Percentiles rank a stretch among this genome's conserved stretches.
phyloP scores from a whole-genome alignment of 192 early-diverging fungal species.

The Umbelopsis isabellina region DNA sequence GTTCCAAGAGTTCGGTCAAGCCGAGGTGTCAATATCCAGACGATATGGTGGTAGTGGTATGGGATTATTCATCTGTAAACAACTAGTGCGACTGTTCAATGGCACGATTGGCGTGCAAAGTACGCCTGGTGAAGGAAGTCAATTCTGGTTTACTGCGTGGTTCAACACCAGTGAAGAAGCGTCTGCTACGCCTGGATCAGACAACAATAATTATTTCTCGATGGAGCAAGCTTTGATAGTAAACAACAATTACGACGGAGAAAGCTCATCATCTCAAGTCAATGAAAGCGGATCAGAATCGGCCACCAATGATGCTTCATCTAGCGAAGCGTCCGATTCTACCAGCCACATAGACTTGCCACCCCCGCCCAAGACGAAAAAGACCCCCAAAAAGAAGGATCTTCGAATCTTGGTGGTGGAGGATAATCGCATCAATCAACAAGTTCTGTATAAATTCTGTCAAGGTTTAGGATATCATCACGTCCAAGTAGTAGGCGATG shows the following conservation, averaged over 20 bases:
- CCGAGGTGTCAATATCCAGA: slow-evolving; percentile 56
- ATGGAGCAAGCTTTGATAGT: slow-evolving; percentile 27
- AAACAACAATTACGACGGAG: slow-evolving; percentile 6
- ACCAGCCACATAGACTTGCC: neutral
- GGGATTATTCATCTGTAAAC: slow-evolving; percentile 57
- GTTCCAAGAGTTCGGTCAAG: slow-evolving; percentile 62
- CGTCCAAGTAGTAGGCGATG: slow-evolving; percentile 22
- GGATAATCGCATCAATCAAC: slow-evolving; percentile 25
- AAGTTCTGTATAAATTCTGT: slow-evolving; percentile 16
- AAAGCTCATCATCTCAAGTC: neutral
- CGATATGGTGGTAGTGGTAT: slow-evolving; percentile 65
- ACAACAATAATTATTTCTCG: slow-evolving; percentile 22
- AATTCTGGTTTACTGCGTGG: slow-evolving; percentile 43
- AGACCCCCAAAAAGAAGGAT: neutral
- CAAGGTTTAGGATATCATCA: slow-evolving; percentile 15
- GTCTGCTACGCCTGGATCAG: neutral
- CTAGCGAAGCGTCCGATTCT: neutral
- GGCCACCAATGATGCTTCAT: slow-evolving; percentile 5
- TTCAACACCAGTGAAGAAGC: slow-evolving; percentile 11
- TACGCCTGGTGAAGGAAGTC: slow-evolving; percentile 40
- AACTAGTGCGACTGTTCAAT: slow-evolving; percentile 58
- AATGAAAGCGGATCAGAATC: slow-evolving; percentile 1
- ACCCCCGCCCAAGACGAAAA: neutral
- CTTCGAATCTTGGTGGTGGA: neutral
- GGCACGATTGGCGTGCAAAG: slow-evolving; percentile 48